Evolutionary conservation across 495 filamentous ascomycete species (phyloP).

Genomic region (Trichocladium uniseriatum): DNA sequence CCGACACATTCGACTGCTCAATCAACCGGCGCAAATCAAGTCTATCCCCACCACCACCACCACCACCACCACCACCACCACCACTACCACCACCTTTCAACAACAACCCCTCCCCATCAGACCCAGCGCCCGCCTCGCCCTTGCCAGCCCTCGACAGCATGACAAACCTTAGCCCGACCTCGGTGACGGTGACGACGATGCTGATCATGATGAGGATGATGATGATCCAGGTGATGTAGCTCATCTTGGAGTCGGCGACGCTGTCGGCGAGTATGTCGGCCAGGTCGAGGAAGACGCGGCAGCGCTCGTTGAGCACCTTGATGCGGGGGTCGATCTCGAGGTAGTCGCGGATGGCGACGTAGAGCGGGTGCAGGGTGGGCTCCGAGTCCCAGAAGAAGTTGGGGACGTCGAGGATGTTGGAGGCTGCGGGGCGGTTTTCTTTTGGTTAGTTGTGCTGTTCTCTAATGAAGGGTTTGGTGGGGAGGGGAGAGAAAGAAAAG

Average conservation of each 20-base stretch:
- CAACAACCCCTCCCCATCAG: neutral
- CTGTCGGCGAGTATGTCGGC: constrained; percentile 90
- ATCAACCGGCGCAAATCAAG: constrained; percentile 18
- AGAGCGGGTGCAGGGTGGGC: constrained; percentile 88
- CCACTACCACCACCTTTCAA: neutral
- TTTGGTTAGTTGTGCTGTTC: constrained; percentile 6
- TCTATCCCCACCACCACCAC: constrained; percentile 2
- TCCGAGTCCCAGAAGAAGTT: constrained; percentile 99
- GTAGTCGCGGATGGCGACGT: constrained; percentile 91
- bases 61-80: constrained; percentile 5
- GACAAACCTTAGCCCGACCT: constrained; percentile 80
- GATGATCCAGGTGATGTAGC: constrained; percentile 91
- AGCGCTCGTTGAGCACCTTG: constrained; percentile 92
- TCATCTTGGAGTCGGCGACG: constrained; percentile 90
- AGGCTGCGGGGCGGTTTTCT: constrained; percentile 44
- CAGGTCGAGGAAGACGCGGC: constrained; percentile 91
- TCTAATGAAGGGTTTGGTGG: neutral
- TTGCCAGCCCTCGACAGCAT: constrained; percentile 45
- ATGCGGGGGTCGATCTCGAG: constrained; percentile 94
- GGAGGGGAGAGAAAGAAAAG: constrained; percentile 1
- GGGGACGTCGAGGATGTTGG: constrained; percentile 93
- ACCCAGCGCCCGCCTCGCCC: neutral
- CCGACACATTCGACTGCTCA: constrained; percentile 32
- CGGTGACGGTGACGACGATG: constrained; percentile 81
- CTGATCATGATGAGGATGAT: constrained; percentile 86